A percentile compares a stretch with the other conserved stretches of the same genome.
Evolutionary conservation across 345 rosid species (phyloP).

Genomic region (Camelina sativa): DNA sequence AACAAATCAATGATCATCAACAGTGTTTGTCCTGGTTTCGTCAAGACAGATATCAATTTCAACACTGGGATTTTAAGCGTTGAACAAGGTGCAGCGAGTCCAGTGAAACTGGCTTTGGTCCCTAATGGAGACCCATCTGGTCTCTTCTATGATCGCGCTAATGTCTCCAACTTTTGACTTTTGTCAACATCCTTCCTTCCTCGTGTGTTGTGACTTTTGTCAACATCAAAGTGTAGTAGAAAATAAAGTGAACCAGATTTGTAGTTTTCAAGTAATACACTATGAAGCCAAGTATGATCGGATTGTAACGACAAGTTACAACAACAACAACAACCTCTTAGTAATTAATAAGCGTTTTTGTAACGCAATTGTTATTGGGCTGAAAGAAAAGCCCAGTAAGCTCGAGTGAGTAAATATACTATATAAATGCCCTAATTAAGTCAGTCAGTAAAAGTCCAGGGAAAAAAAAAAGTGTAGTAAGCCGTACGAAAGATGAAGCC

Average conservation of each 20-base stretch:
- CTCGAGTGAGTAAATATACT: neutral
- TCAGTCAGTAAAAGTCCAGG: neutral
- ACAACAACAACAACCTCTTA: too few relatives aligned
- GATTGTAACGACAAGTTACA: too few relatives aligned
- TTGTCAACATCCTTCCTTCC: neutral
- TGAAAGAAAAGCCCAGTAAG: neutral
- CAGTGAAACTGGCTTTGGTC: conserved; percentile 48
- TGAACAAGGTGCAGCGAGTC: conserved; percentile 56
- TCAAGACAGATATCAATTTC: conserved; percentile 50
- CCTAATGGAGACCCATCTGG: conserved; percentile 55
- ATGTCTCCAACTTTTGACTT: conserved; percentile 45
- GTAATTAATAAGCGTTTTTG: too few relatives aligned
- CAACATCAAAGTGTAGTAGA: neutral
- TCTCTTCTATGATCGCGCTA: conserved; percentile 45
- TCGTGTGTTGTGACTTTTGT: neutral
- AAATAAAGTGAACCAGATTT: neutral
- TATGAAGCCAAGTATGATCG: too few relatives aligned
- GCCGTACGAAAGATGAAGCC: conserved; percentile 11
- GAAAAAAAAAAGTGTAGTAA: neutral
- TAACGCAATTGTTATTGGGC: neutral
- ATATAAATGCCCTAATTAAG: neutral
- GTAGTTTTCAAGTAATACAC: too few relatives aligned
- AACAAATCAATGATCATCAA: conserved; percentile 46
- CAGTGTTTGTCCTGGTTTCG: conserved; percentile 61
- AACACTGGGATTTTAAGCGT: conserved; percentile 43